Evolutionary conservation across 2,329 filamentous ascomycete species (phyloP).

Genomic region (Incumbomyces lentus): DNA sequence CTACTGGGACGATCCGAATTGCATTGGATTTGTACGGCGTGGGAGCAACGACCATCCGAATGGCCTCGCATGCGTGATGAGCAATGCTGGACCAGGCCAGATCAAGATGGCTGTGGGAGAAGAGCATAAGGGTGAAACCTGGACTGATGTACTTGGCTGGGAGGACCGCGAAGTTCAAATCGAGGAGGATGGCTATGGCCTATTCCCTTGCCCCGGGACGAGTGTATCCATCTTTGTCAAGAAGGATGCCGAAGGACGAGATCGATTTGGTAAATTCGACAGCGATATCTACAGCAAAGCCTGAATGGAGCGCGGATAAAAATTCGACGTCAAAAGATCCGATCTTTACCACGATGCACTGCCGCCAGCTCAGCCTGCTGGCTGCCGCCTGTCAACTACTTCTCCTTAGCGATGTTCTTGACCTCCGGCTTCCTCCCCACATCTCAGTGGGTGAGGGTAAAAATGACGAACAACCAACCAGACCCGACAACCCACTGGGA

Average conservation of each 20-base stretch:
- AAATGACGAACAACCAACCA: too few species aligned
- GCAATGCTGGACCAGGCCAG: slow-evolving; percentile 35
- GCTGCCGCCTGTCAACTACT: too few species aligned
- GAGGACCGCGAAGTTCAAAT: slow-evolving; percentile 44
- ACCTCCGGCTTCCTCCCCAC: too few species aligned
- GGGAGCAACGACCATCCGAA: slow-evolving; percentile 36
- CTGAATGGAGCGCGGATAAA: too few species aligned
- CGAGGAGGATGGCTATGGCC: slow-evolving; percentile 43
- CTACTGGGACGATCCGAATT: slow-evolving; percentile 47
- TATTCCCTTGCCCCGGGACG: slow-evolving; percentile 39
- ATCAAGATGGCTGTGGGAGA: slow-evolving; percentile 49
- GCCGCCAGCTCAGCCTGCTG: too few species aligned
- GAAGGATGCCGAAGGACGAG: slow-evolving; percentile 39
- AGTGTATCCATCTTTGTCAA: slow-evolving; percentile 49
- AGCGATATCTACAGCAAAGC: too few species aligned
- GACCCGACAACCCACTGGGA: too few species aligned
- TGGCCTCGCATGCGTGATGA: slow-evolving; percentile 43
- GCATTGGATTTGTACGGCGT: slow-evolving; percentile 48
- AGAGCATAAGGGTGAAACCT: slow-evolving; percentile 45
- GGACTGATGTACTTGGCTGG: slow-evolving; percentile 49
- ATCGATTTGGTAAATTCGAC: slow-evolving; percentile 30
- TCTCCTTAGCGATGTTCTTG: too few species aligned
- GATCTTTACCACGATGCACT: too few species aligned
- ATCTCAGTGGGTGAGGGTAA: too few species aligned
- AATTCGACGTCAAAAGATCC: too few species aligned